Evolutionary conservation across 2,329 filamentous ascomycete species (phyloP), one percentile per base, ranked within the genome.

Genomic region (Aspergillus pseudoterreus): DNA sequence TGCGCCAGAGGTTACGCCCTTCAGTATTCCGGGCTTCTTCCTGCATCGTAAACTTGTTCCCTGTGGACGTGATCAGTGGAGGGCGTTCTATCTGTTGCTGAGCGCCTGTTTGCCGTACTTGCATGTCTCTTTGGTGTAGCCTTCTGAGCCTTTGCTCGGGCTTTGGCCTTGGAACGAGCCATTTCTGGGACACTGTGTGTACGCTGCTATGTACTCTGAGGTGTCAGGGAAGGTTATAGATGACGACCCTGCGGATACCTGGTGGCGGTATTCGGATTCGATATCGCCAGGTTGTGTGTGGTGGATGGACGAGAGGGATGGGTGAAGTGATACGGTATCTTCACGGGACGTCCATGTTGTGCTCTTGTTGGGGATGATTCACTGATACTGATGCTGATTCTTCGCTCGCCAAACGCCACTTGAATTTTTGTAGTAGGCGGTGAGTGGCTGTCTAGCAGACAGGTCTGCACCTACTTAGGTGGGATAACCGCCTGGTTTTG

Each of bases 21-120:
- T 78, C 79, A 11, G 80, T 82, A 59, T 82, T 83, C 19, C 75
- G 75, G 33, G 81, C 82, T 67, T 83, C 82, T 57, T 85, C 78
- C 56, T 75, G 73, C 66, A 86, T 73, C 1, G 78, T 79, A 50
- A 72, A 42, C 17, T 19, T n/a, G 17, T 42, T 19, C 6, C 4
- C 39, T 42, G 39, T 42, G 5, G 27, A 11, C 15, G 4, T 8
- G 15, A 10, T 42, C 19, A 42, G 35, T 38, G 35, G 11, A 38
- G 3, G 35, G 12, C 14, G 2, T n/a, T n/a, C 8, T 38, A 38
- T 15, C 6, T 35, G 33, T 12, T 6, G 35, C 15, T 14, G 35
- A 2, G 35, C 12, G 33, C 19, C 39, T 24, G n/a, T 41, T 41
- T 8, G 32, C 12, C 11, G 41, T 45, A 57, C 48, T 50, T 44